Conservation (phyloP, 139 green algal species). For the Tetraselmis striata region DNA sequence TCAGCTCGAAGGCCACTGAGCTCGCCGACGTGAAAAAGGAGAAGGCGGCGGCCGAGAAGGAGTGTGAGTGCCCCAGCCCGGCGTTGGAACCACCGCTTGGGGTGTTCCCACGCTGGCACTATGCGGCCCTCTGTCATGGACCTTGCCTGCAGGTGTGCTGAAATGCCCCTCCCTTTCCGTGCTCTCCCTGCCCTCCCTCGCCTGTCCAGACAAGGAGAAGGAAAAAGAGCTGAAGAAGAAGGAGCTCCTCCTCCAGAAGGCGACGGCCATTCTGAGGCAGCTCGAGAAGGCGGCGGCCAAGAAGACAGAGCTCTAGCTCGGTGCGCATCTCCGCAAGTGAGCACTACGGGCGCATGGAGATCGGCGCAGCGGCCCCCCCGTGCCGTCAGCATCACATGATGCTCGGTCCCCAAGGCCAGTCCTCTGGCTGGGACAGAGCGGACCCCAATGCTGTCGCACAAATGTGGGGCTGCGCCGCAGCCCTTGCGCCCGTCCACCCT, state of each 20-base stretch:
- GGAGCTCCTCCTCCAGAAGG: conserved; percentile 10
- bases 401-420: neutral
- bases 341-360: neutral
- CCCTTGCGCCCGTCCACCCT: too few species aligned
- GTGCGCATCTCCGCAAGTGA: neutral
- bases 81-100: too few species aligned
- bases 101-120: neutral
- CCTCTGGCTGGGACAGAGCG: neutral
- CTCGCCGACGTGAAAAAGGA: conserved; percentile 14
- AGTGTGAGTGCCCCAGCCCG: neutral
- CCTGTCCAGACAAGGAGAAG: conserved; percentile 18
- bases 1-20: conserved; percentile 3
- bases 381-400: neutral
- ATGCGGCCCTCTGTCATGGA: neutral
- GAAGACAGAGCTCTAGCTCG: neutral
- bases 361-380: neutral
- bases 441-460: too few species aligned
- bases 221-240: conserved; percentile 16
- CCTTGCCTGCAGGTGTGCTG: too few species aligned
- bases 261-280: conserved; percentile 14
- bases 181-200: too few species aligned
- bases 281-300: conserved; percentile 12
- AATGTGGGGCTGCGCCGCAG: too few species aligned
- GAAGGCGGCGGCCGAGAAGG: conserved; percentile 3
- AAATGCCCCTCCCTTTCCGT: too few species aligned